Conservation (phyloP, 1,284 basidiomycete species). For the Leccinum subrobustum region DNA sequence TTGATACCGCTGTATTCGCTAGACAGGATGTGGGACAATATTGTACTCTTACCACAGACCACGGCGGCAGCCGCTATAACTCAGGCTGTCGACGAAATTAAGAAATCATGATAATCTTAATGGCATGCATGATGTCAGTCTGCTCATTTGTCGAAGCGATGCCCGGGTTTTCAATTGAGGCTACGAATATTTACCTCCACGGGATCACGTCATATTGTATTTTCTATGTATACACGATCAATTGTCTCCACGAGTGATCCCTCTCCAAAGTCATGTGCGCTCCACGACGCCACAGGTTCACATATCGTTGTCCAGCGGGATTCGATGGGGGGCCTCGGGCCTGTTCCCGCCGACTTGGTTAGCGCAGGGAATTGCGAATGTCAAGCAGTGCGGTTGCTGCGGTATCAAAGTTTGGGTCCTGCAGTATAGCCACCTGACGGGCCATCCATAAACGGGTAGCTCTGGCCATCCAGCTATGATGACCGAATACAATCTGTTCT, state of each 20-base stretch:
- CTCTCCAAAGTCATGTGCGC: constrained; percentile 2
- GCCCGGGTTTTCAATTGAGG: not conserved
- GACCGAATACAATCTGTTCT: constrained; percentile 6
- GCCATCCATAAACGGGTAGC: constrained; percentile 20
- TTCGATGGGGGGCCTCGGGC: not conserved
- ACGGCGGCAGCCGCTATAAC: not conserved
- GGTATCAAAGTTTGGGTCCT: constrained; percentile 10
- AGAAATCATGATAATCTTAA: not conserved
- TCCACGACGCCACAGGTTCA: constrained; percentile 25
- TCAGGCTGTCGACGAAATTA: not conserved
- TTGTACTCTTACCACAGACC: constrained; percentile 7
- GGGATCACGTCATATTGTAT: not conserved
- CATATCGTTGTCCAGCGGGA: not conserved
- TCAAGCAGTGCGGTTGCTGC: not conserved
- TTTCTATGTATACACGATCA: not conserved
- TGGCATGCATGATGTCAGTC: not conserved
- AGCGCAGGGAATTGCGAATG: not conserved
- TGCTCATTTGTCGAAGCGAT: not conserved
- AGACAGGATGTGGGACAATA: constrained; percentile 24
- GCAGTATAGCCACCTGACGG: constrained; percentile 7
- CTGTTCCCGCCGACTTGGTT: not conserved
- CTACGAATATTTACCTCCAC: not conserved
- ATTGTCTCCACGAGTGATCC: not conserved
- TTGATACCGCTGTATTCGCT: constrained; percentile 29
- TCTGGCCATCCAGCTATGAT: constrained; percentile 14